These are phyloP conservation scores for Fusarium xylarioides DNA, from an alignment of 2,329 filamentous ascomycete species.

Conservation along the genomic window DNA sequence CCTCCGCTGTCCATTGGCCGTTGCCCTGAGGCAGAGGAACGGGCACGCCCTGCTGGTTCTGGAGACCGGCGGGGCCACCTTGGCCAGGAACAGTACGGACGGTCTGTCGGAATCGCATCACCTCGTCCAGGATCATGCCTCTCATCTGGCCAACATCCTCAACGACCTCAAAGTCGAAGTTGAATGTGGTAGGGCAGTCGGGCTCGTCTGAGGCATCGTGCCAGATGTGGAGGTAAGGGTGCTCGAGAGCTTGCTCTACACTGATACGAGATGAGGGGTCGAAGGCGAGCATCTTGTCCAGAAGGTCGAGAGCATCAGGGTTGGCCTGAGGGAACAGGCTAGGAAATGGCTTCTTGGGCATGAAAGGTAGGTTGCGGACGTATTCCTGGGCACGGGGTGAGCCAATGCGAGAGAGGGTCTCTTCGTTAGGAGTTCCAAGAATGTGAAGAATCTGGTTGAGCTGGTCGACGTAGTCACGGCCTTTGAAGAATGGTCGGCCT, in stretches of 20 bases:
- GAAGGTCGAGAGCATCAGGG: slow-evolving; percentile 91
- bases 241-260: slow-evolving; percentile 94
- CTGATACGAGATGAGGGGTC: slow-evolving; percentile 93
- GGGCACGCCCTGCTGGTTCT: slow-evolving; percentile 52
- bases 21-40: slow-evolving; percentile 63
- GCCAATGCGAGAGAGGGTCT: slow-evolving; percentile 91
- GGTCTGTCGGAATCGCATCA: slow-evolving; percentile 79
- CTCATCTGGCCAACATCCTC: slow-evolving; percentile 96
- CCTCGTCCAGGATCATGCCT: slow-evolving; percentile 96
- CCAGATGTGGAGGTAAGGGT: slow-evolving; percentile 97
- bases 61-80: slow-evolving; percentile 44
- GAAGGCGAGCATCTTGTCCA: slow-evolving; percentile 97
- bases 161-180: slow-evolving; percentile 98
- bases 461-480: slow-evolving; percentile 98
- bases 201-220: slow-evolving; percentile 98
- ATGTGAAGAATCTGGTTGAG: slow-evolving; percentile 99
- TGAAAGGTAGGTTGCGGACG: slow-evolving; percentile 93
- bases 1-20: slow-evolving; percentile 66
- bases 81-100: slow-evolving; percentile 62
- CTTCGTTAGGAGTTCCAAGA: slow-evolving; percentile 94
- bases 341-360: slow-evolving; percentile 92
- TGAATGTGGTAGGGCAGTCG: slow-evolving; percentile 90
- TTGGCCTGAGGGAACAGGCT: slow-evolving; percentile 93
- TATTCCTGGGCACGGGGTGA: slow-evolving; percentile 97
- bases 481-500: slow-evolving; percentile 98